Conservation (phyloP, 441 rosid genomes). For the Sinapis alba region DNA sequence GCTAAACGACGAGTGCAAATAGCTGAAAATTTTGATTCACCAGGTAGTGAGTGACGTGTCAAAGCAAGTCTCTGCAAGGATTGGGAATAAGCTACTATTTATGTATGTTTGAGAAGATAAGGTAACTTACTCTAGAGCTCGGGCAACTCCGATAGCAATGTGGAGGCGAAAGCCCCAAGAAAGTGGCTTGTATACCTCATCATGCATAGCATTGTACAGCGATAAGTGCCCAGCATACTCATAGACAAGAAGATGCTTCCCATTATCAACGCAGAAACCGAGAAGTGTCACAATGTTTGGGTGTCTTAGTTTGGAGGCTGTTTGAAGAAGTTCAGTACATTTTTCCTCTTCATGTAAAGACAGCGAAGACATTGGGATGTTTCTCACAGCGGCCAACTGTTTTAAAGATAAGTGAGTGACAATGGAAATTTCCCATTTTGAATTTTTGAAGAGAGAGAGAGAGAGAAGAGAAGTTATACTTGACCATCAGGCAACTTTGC, state of each 20-base stretch:
- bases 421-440: not conserved
- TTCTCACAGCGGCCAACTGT: conserved; percentile 79
- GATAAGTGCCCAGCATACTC: conserved; percentile 73
- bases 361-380: conserved; percentile 64
- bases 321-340: conserved; percentile 71
- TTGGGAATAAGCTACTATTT: not conserved
- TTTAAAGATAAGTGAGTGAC: conserved; percentile 16
- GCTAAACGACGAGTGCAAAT: conserved; percentile 67
- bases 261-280: conserved; percentile 86
- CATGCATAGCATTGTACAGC: conserved; percentile 72
- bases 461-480: conserved; percentile 45
- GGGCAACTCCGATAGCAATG: conserved; percentile 86
- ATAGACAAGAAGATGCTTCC: conserved; percentile 78
- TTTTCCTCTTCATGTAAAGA: conserved; percentile 87
- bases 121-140: conserved; percentile 72
- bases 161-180: conserved; percentile 83
- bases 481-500: conserved; percentile 78
- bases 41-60: not conserved
- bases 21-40: conserved; percentile 59
- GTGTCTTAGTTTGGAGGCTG: conserved; percentile 73
- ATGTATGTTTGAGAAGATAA: conserved; percentile 20
- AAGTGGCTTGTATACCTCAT: conserved; percentile 63
- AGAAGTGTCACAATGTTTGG: conserved; percentile 80
- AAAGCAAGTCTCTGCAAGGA: not conserved
- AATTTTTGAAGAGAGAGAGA: conserved; percentile 20